These are phyloP conservation scores for Heliocybe sulcata DNA, from an alignment of 1,284 basidiomycete species.

Conservation along the genomic window DNA sequence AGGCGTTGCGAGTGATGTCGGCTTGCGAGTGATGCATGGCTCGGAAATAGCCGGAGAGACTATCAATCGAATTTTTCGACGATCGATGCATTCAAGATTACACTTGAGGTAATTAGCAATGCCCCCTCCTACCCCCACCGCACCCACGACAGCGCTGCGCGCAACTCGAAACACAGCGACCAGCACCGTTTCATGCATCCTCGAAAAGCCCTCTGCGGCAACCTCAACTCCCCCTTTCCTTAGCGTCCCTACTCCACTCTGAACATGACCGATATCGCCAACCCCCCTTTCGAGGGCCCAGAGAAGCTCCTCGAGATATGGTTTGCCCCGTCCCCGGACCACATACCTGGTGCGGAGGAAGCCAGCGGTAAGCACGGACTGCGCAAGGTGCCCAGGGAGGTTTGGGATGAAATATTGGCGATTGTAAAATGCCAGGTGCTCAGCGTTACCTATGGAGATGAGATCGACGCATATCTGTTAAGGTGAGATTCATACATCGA, in stretches of 20 bases:
- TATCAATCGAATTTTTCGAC: neutral
- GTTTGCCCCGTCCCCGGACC: conserved; percentile 79
- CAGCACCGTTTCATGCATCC: conserved; percentile 51
- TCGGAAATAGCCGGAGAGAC: neutral
- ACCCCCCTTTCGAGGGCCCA: conserved; percentile 76
- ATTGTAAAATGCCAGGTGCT: conserved; percentile 97
- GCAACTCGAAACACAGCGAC: too few species aligned
- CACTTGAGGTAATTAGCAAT: neutral
- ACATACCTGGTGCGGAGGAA: conserved; percentile 40
- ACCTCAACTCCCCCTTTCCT: conserved; percentile 38
- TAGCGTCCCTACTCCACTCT: conserved; percentile 35
- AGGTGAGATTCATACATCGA: conserved; percentile 52
- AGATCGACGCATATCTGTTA: conserved; percentile 93
- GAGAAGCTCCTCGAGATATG: conserved; percentile 98
- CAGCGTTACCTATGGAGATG: conserved; percentile 79
- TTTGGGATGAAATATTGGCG: conserved; percentile 97
- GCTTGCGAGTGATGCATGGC: too few species aligned
- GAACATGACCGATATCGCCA: conserved; percentile 11
- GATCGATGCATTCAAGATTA: neutral
- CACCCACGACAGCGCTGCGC: too few species aligned
- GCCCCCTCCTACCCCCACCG: too few species aligned
- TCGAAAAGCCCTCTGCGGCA: conserved; percentile 29
- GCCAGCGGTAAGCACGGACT: conserved; percentile 56
- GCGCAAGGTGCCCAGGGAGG: conserved; percentile 63
- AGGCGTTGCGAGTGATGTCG: neutral